Percentiles rank a stretch among this genome's conserved stretches.
Evolutionary conservation across 257 asterid species (phyloP).

Genomic region (Mitragyna speciosa): DNA sequence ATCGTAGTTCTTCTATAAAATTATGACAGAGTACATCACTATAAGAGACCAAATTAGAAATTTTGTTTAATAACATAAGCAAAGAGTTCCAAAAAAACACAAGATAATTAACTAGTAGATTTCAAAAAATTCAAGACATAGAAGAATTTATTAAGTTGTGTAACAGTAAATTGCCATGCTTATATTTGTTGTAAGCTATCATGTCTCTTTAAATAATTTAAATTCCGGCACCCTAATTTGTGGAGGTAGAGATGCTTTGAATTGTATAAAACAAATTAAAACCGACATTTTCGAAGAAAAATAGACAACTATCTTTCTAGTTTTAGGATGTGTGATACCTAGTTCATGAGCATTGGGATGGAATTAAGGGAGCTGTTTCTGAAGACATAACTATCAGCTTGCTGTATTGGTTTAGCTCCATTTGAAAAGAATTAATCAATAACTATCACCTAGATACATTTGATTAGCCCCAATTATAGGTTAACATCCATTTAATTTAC

Average conservation of each 20-base stretch:
- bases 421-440: neutral
- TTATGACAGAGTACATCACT: no score
- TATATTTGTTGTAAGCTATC: neutral
- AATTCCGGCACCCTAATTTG: neutral
- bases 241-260: neutral
- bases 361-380: neutral
- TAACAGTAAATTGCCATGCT: neutral
- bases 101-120: neutral
- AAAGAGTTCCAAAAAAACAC: neutral
- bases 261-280: neutral
- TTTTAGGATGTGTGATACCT: neutral
- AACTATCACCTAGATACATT: neutral
- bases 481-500: conserved; percentile 7
- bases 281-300: neutral
- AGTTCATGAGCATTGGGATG: neutral
- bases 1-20: no score
- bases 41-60: neutral
- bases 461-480: neutral
- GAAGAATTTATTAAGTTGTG: neutral
- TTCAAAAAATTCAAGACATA: neutral
- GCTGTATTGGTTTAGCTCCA: neutral
- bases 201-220: neutral
- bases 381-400: neutral
- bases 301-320: neutral
- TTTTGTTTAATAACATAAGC: neutral